Conservation (phyloP, 768 basidiomycete genomes). For the Naganishia kalamii region DNA sequence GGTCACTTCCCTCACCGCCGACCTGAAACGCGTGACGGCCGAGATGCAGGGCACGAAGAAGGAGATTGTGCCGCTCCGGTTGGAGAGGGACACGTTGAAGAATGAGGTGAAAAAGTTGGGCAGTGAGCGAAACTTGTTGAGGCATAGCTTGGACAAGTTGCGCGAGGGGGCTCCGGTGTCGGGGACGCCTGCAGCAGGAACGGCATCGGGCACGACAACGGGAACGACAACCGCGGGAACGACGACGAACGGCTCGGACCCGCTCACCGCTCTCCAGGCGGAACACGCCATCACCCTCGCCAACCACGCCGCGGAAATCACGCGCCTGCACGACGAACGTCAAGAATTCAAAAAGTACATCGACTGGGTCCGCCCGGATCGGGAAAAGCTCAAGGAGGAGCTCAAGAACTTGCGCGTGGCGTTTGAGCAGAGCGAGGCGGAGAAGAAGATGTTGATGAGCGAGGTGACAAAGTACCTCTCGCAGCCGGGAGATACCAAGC, state of each 20-base stretch:
- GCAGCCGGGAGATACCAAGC: not conserved
- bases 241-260: not conserved
- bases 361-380: constrained; percentile 6
- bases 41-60: not conserved
- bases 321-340: not conserved
- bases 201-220: too few species aligned
- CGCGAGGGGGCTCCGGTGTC: not conserved
- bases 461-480: constrained; percentile 2
- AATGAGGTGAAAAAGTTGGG: not conserved
- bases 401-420: not conserved
- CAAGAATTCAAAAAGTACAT: constrained; percentile 1
- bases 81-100: not conserved
- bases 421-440: not conserved
- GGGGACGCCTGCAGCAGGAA: too few species aligned
- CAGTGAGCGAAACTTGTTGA: not conserved
- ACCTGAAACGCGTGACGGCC: too few species aligned
- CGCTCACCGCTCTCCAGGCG: not conserved
- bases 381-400: constrained; percentile 6
- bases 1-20: too few species aligned
- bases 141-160: not conserved
- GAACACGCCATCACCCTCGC: not conserved
- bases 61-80: not conserved
- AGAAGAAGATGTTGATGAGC: not conserved
- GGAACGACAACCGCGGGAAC: not conserved
- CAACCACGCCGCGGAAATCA: not conserved